Evolutionary conservation across 2,329 filamentous ascomycete genomes (phyloP), one percentile per base, ranked within the genome.

Genomic region (Biscogniauxia mediterranea): DNA sequence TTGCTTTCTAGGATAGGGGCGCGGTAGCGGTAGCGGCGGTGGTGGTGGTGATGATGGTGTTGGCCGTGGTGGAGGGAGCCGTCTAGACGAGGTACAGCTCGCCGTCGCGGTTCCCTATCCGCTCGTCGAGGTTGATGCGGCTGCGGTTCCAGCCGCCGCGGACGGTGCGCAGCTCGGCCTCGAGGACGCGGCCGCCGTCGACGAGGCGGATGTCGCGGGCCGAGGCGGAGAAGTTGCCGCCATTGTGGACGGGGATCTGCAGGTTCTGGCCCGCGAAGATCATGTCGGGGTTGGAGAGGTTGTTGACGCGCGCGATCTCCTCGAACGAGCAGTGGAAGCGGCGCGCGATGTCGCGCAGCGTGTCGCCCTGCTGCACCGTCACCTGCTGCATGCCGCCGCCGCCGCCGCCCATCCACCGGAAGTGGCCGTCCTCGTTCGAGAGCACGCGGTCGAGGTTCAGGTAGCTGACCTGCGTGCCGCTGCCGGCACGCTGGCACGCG

Each of bases 191-290:
- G 1, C 77, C 77, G 5, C 70, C 73, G 56, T 78, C 76, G 9
- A 69, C 67, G 5, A 78, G 74, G 26, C 73, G 74, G 55, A 76
- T 73, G 52, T 77, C 66, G 17, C 75, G 68, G 3, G 71, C 75
- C 8, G 75, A 75, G 3, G 70, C 63, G n/a, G 66, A 71, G 56
- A 78, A 77, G 52, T 74, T 75, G 50, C 73, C 71, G 19, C 19
- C 54, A 6, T 59, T 11, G 15, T 28, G 67, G 5, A 71, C 69
- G 8, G 77, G 76, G 0, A 79, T 60, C 57, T 74, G 68, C 2
- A 80, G 70, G 2, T 70, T 71, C 68, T 80, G 78, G 1, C 78
- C 78, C 0, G 78, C 77, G 61, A 77, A 77, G 61, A 80, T 80
- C 68, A 78, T 61, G 52, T 80, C 77, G 5, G 77, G 75, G 66